These are phyloP conservation scores for Aleurites moluccanus DNA, from an alignment of 441 rosid species.

Conservation along the genomic window DNA sequence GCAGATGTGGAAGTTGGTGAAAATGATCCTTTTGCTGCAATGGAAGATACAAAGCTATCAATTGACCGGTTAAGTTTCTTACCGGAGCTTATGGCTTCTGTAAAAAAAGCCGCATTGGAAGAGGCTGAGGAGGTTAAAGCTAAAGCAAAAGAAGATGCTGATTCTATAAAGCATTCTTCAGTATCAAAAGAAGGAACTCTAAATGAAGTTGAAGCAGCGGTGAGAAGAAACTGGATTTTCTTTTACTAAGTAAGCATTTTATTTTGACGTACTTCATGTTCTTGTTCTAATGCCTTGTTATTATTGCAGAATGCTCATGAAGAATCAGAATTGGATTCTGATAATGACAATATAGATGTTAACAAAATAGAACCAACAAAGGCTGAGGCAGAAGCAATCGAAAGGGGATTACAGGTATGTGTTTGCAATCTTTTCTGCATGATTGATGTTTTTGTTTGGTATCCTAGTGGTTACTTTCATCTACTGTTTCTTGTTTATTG, in stretches of 20 bases:
- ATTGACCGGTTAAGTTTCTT: slow-evolving; percentile 49
- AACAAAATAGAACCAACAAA: slow-evolving; percentile 89
- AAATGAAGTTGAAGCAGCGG: slow-evolving; percentile 56
- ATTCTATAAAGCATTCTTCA: slow-evolving; percentile 30
- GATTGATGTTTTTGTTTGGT: slow-evolving; percentile 5
- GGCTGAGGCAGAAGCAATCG: slow-evolving; percentile 93
- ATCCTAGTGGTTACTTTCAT: slow-evolving; percentile 17
- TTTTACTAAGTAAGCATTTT: slow-evolving; percentile 21
- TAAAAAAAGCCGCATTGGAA: slow-evolving; percentile 75
- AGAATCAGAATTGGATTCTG: slow-evolving; percentile 65
- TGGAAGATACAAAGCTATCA: slow-evolving; percentile 47
- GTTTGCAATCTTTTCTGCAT: slow-evolving; percentile 18
- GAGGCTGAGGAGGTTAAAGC: slow-evolving; percentile 71
- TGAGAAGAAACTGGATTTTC: slow-evolving; percentile 42
- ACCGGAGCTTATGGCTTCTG: slow-evolving; percentile 69
- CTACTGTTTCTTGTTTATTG: slow-evolving; percentile 12
- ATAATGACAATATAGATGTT: slow-evolving; percentile 50
- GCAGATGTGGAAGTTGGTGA: slow-evolving; percentile 32
- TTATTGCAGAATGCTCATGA: slow-evolving; percentile 57
- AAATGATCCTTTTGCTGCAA: slow-evolving; percentile 36
- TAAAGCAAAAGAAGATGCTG: slow-evolving; percentile 48
- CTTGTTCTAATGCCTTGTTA: slow-evolving; percentile 30
- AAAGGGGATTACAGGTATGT: slow-evolving; percentile 87
- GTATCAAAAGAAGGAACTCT: slow-evolving; percentile 35
- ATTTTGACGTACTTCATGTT: slow-evolving; percentile 11